Evolutionary conservation across 306 rosid species (phyloP).

Genomic region (Acacia melanoxylon): DNA sequence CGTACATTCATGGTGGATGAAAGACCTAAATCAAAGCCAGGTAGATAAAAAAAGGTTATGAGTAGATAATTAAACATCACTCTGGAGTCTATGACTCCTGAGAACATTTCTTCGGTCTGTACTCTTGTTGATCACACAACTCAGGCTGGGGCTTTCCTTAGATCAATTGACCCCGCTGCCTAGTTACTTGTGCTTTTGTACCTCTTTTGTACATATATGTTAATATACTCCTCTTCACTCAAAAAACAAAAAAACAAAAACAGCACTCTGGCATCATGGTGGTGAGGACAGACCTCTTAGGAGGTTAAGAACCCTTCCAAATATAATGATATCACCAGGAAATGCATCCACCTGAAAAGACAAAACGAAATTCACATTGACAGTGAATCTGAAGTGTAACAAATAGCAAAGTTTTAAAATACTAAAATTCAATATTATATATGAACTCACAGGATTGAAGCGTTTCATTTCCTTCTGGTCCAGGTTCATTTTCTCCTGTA

Average conservation of each 20-base stretch:
- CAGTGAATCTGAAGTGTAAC: constrained; percentile 17
- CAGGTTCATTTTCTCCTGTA: constrained; percentile 89
- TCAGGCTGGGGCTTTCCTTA: too few relatives aligned
- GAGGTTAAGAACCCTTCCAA: constrained; percentile 93
- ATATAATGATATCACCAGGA: constrained; percentile 98
- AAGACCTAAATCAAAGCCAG: constrained; percentile 65
- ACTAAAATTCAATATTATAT: constrained; percentile 27
- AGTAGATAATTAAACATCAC: constrained; percentile 23
- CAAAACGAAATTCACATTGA: background rate
- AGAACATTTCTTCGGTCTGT: too few relatives aligned
- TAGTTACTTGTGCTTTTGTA: too few relatives aligned
- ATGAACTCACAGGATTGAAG: constrained; percentile 85
- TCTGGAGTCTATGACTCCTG: background rate
- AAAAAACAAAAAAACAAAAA: background rate
- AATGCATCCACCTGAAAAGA: constrained; percentile 88
- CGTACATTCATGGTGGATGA: constrained; percentile 83
- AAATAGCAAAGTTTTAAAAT: constrained; percentile 30
- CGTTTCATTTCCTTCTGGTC: constrained; percentile 81
- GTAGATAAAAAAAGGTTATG: constrained; percentile 29
- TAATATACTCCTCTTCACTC: too few relatives aligned
- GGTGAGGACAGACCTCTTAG: constrained; percentile 72
- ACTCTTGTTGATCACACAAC: too few relatives aligned
- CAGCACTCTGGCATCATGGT: constrained; percentile 18
- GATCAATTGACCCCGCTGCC: too few relatives aligned
- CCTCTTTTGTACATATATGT: too few relatives aligned